Base-by-base conservation (phyloP, 208 protist species). In the Leishmania lainsoni region DNA sequence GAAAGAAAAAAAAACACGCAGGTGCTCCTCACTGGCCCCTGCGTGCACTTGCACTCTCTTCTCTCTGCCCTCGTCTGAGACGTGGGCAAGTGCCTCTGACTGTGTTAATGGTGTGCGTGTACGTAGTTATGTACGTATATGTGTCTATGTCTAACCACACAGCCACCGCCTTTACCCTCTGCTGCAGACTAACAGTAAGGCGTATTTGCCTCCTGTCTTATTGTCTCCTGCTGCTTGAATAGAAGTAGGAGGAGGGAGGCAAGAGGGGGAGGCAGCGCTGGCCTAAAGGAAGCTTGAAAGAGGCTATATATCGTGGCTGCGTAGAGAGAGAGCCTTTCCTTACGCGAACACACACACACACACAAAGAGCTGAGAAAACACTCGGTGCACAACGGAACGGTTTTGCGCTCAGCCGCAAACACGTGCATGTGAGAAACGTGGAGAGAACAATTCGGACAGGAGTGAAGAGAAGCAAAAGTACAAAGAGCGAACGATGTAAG, bases 1-100 rank as follows among this genome's bases (percentile, higher is more conserved):
- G 42, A 45, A 63, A 63, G 58, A 63, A 73, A 73, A 73, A 73
- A 20, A 20, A 73, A 22, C 51, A 45, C 51, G 42, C 68, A 45
- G 45, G 8, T 26, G 26, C 68, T 26, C 42, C 68, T 73, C 29
- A 5, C 29, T 68, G 42, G 42, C 0, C 42, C 42, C 42, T 45
- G 4, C 42, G 61, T 39, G 14, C 29, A 32, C 61, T 8, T 39
- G 61, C 3, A 20, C 0, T 35, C 61, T 68, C 61, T 16, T 68
- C 29, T 32, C 29, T 6, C 29, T 29, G 32, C 5, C 61, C 29
- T 68, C 29, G 29, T 39, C 29, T 39, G 61, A 16, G 32, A 68
- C 29, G 61, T 68, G 29, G 1, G 29, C 61, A 39, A 39, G 61
- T 29, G 22, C 26, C 3, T 14, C 61, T 68, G 29, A 39, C 26